Base-by-base conservation (phyloP, 192 early-diverging fungal genomes). In the Cladochytrium replicatum region DNA sequence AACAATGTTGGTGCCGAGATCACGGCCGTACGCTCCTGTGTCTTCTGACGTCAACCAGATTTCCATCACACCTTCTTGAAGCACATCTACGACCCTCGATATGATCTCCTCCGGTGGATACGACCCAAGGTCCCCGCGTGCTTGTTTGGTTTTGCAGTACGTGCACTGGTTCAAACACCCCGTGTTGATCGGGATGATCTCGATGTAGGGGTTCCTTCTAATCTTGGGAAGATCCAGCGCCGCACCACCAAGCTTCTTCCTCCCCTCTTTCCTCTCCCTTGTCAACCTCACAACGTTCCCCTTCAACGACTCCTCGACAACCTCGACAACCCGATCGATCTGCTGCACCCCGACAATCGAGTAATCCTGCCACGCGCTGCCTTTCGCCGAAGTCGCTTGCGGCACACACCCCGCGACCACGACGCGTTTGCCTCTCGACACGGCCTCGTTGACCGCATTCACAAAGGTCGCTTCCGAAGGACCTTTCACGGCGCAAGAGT, bases 131-230 rank as follows among this genome's bases (percentile, higher is more conserved):
- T 69, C 71, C 29, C 72, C 71, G 28, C 71, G 53, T 8, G 72
- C 64, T 40, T 65, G 63, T 23, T 65, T 67, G n/a, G 60, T 73
- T 71, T 79, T 79, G 59, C 77, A 79, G 53, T 79, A 79, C 2
- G 77, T 79, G 58, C 77, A 79, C 32, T 78, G 71, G 48, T 79
- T 79, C 32, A 78, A 45, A 41, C 74, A 78, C 52, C 67, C 71
- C 9, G 76, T 78, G 49, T 78, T 78, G 51, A 78, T 74, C 29
- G 76, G 71, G 50, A 78, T 73, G 38, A 78, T 78, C 47, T 78
- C 76, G 37, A 78, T 71, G 9, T 53, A 66, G 6, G 71, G 61
- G 53, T 78, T 78, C 52, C 63, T 26, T 8, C 76, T 46, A 17
- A 78, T 56, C 53, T 78, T 78, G 7, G 75, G 76, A 31, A 78